Conservation (phyloP, 2,329 filamentous ascomycete species). For the Aspergillus udagawae region DNA sequence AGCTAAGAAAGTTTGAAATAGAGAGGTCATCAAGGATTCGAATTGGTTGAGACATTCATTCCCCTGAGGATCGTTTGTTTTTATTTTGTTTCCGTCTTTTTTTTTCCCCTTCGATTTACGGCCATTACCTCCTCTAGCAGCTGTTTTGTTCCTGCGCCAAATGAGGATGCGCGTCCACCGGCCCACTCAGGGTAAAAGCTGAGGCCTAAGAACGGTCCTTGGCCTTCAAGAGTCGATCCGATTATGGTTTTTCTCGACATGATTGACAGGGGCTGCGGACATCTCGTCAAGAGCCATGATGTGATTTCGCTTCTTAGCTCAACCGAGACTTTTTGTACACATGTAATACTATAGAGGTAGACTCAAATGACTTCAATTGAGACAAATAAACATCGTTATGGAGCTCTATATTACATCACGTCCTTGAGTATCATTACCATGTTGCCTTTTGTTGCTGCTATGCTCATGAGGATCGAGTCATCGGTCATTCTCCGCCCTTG, state of each 20-base stretch:
- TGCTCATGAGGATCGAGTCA: slow-evolving; percentile 34
- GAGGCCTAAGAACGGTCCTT: background rate
- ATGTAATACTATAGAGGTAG: background rate
- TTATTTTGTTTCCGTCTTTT: background rate
- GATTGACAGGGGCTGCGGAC: background rate
- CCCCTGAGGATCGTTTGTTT: background rate
- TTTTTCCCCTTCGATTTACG: too few relatives aligned
- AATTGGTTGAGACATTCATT: background rate
- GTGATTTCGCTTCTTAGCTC: too few relatives aligned
- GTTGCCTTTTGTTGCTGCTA: background rate
- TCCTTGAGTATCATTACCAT: background rate
- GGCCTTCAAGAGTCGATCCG: background rate
- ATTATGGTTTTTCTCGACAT: background rate
- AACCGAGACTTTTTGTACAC: background rate
- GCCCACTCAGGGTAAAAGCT: background rate
- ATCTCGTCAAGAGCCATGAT: background rate
- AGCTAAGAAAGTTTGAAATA: background rate
- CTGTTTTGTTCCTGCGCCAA: background rate
- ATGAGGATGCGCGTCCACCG: background rate
- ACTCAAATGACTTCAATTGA: background rate
- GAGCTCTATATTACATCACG: slow-evolving; percentile 2
- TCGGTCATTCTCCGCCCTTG: slow-evolving; percentile 80
- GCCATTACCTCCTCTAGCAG: too few relatives aligned
- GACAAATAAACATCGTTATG: background rate
- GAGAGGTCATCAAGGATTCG: background rate